phyloP scores from a whole-genome alignment of 2,329 filamentous ascomycete species.

The Neophaeococcomyces mojaviensis region DNA sequence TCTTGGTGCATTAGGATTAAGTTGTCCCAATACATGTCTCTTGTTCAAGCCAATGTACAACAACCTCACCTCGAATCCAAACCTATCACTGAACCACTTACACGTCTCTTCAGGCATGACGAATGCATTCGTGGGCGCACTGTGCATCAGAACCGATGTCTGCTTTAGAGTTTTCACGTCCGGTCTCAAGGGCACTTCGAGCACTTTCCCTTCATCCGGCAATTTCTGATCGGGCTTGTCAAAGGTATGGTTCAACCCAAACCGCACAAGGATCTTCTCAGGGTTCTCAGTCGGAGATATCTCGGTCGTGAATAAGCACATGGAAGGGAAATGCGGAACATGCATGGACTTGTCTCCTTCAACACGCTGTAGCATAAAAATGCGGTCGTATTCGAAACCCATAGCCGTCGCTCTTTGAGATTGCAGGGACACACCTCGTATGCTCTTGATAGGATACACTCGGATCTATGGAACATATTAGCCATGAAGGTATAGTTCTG shows the following conservation, averaged over 20 bases:
- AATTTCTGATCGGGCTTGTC: slow-evolving; percentile 16
- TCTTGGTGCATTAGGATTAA: slow-evolving; percentile 35
- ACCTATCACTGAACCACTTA: slow-evolving; percentile 59
- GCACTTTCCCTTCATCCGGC: slow-evolving; percentile 24
- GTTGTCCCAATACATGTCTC: slow-evolving; percentile 55
- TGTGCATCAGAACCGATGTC: slow-evolving; percentile 52
- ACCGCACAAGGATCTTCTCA: slow-evolving; percentile 15
- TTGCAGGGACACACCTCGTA: slow-evolving; percentile 53
- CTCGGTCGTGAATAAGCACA: slow-evolving; percentile 55
- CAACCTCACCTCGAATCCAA: slow-evolving; percentile 56
- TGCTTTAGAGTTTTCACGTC: slow-evolving; percentile 38
- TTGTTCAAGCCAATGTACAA: slow-evolving; percentile 58
- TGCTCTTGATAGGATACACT: slow-evolving; percentile 66
- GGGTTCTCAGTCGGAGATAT: slow-evolving; percentile 14
- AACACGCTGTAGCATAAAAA: slow-evolving; percentile 61
- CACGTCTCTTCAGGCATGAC: slow-evolving; percentile 56
- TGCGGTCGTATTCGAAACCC: slow-evolving; percentile 59
- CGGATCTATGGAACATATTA: not conserved
- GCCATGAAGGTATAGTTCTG: not conserved
- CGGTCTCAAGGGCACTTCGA: slow-evolving; percentile 54
- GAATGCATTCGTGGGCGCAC: slow-evolving; percentile 51
- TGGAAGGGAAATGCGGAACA: slow-evolving; percentile 49
- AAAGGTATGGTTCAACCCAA: slow-evolving; percentile 18
- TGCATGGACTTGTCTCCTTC: slow-evolving; percentile 50
- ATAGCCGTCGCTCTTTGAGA: slow-evolving; percentile 50